Base-by-base conservation (phyloP, 2,329 filamentous ascomycete species). In the Mollisia scopiformis region DNA sequence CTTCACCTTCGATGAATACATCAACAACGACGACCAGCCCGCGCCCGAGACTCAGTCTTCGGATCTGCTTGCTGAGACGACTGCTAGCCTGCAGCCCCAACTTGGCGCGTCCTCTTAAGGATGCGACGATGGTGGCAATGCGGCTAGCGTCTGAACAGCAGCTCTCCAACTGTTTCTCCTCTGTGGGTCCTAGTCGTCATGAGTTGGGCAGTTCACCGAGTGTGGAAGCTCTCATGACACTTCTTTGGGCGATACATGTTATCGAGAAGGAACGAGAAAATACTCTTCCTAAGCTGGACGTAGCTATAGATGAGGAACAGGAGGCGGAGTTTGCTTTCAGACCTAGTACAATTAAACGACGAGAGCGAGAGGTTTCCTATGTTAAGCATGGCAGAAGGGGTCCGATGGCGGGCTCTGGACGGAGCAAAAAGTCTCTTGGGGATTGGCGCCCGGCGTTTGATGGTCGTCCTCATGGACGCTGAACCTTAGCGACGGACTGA, bases 41-140 rank as follows among this genome's bases (percentile, higher is more conserved):
- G 68, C 69, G 68, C 60, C 68, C 68, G 71, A 72, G 66, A 68
- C 66, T 67, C 68, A 72, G 66, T 72, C 71, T 75, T 63, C 69
- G 72, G 70, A 72, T 72, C 61, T 59, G 68, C 64, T 69, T 74
- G 69, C 69, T 75, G 69, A 72, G 72, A 72, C 68, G 72, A 80
- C 86, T 88, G 76, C 83, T 88, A 83, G 84, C 87, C 85, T 84
- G 87, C 87, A 89, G 86, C 86, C 86, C 86, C 83, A 82, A 79
- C 76, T 82, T 89, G 87, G 87, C 87, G 87, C 87, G 87, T 89
- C 87, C 87, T 73, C 80, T 88, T 72, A 79, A 77, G 86, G 86
- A 89, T 88, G 87, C 87, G 87, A 89, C 87, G 85, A 82, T 88
- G 84, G 84, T 76, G 82, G 84, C 83, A 80, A 85, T 89, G 87